Conservation (phyloP, 2,329 filamentous ascomycete genomes). For the Ampelomyces quisqualis region DNA sequence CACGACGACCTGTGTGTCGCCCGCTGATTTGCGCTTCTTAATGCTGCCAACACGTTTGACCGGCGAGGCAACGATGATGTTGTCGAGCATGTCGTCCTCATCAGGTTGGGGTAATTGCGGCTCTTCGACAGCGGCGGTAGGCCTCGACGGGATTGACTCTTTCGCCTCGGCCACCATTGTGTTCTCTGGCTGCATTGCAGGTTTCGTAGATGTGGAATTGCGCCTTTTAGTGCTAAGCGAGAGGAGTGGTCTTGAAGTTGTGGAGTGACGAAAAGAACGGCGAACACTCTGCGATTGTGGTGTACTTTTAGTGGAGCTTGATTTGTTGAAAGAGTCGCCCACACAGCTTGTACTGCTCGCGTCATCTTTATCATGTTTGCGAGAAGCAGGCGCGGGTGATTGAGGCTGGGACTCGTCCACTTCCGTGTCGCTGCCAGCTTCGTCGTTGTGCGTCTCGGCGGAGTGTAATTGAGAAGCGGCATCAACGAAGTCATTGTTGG, state of each 20-base stretch:
- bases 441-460: constrained; percentile 1
- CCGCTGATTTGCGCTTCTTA: constrained; percentile 26
- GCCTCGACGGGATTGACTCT: too few species aligned
- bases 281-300: constrained; percentile 22
- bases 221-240: constrained; percentile 26
- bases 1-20: constrained; percentile 5
- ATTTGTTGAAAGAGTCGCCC: constrained; percentile 40
- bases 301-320: constrained; percentile 18
- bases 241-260: constrained; percentile 19
- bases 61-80: constrained; percentile 43
- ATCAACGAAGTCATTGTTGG: constrained; percentile 27
- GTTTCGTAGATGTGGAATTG: constrained; percentile 17
- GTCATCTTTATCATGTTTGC: constrained; percentile 6
- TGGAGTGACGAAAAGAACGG: constrained; percentile 31
- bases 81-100: constrained; percentile 42
- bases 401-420: constrained; percentile 23
- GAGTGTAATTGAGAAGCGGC: constrained; percentile 21
- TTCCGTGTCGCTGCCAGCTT: constrained; percentile 22
- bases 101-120: constrained; percentile 16
- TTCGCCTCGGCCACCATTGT: constrained; percentile 11
- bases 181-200: constrained; percentile 18
- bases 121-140: too few species aligned
- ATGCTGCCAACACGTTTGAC: constrained; percentile 1
- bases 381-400: constrained; percentile 2
- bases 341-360: constrained; percentile 36